Evolutionary conservation across 2,329 filamentous ascomycete genomes (phyloP), one percentile per base, ranked within the genome.

Genomic region (Cladosporium sp.): DNA sequence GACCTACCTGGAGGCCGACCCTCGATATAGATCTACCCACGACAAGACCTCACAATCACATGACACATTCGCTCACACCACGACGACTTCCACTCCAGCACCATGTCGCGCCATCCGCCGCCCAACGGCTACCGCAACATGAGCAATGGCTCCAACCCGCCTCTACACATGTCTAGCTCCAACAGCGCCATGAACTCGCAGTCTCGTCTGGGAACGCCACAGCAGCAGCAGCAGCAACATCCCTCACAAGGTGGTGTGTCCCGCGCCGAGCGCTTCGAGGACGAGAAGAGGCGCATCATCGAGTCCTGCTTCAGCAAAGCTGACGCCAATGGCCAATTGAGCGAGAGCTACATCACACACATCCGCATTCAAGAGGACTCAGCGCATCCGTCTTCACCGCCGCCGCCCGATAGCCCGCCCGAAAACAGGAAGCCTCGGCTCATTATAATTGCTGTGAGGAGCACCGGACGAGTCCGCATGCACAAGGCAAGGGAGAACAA

Each of bases 311-410:
- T 98, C 82, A 87, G 84, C 78, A 97, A 96, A 82, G 90, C 89
- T 74, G 95, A 98, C 76, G 85, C 87, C 51, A 92, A 96, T 80
- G 93, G 93, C 71, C 90, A 92, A 67, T 84, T 92, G 72, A 83
- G 89, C 71, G 95, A 99, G 81, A 97, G 93, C 38, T 99, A 99
- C 82, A 99, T 99, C 74, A 99, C 95, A 26, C 95, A 99, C 77
- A 93, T 98, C 73, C 88, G 90, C 74, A 93, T 99, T 74, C 88
- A 87, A 71, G 95, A 99, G 82, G 96, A 92, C 83, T 88, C 89
- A 66, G 85, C 87, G 49, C 89, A 93, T 78, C 93, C 94, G 18
- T 93, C 93, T 26, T 85, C 86, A 44, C 95, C 95, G 38, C 90
- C 95, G 62, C 93, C 95, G 3, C 92, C 92, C 2, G 88, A 90